Percentiles rank a stretch among this genome's conserved stretches.
These are phyloP conservation scores for Claviceps sp. DNA, from an alignment of 2,329 filamentous ascomycete genomes.

Conservation along the genomic window DNA sequence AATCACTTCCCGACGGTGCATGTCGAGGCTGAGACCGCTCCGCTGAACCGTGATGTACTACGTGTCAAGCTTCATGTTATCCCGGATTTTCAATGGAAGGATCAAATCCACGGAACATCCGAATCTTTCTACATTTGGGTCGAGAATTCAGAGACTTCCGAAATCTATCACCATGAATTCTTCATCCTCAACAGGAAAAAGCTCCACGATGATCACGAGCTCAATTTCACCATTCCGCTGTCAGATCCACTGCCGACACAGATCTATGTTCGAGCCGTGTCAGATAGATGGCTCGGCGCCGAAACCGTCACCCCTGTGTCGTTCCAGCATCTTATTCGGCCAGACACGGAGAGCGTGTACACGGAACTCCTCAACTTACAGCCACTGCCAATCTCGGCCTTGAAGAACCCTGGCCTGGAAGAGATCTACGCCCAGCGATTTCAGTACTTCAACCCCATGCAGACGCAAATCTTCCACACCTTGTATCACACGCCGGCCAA, in stretches of 20 bases:
- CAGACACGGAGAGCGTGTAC: conserved; percentile 94
- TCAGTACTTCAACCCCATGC: conserved; percentile 98
- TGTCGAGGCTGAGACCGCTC: conserved; percentile 88
- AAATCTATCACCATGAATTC: conserved; percentile 96
- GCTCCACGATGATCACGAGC: conserved; percentile 88
- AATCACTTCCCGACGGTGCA: conserved; percentile 86
- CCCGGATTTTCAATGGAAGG: conserved; percentile 90
- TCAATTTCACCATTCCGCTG: conserved; percentile 93
- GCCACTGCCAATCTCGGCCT: conserved; percentile 70
- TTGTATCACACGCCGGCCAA: conserved; percentile 88
- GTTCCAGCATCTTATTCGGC: conserved; percentile 93
- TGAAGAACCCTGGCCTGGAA: conserved; percentile 78
- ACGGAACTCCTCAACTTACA: conserved; percentile 88
- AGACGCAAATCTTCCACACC: conserved; percentile 95
- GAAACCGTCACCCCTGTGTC: conserved; percentile 93
- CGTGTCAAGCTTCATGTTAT: conserved; percentile 78
- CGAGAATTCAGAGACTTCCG: conserved; percentile 91
- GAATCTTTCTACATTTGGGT: conserved; percentile 99
- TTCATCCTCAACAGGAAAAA: conserved; percentile 87
- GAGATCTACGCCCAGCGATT: conserved; percentile 82
- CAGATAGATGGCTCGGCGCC: conserved; percentile 90
- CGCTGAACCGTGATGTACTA: conserved; percentile 84
- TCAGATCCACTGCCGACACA: conserved; percentile 88
- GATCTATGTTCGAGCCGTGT: conserved; percentile 89
- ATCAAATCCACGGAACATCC: conserved; percentile 81